phyloP scores from a whole-genome alignment of 192 early-diverging fungal species.

The Coemansia asiatica region DNA sequence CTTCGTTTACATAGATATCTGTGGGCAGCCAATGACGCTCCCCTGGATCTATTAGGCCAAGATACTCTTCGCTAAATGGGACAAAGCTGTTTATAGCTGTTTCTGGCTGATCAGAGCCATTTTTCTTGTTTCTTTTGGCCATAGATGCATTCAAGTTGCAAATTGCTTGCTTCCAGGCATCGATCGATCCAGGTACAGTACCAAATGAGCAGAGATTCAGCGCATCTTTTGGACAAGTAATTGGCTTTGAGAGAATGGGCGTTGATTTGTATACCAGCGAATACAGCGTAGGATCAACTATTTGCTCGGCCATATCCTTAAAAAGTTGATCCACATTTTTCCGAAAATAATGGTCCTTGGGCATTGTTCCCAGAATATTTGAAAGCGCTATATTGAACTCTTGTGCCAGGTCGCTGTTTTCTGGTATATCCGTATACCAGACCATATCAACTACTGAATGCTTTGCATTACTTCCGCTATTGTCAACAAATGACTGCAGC shows the following conservation, averaged over 20 bases:
- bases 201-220: neutral
- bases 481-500: neutral
- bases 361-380: neutral
- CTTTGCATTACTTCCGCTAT: neutral
- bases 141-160: neutral
- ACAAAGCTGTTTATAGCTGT: neutral
- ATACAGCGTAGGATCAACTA: neutral
- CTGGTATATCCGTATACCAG: neutral
- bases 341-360: neutral
- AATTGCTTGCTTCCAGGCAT: neutral
- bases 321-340: too few relatives aligned
- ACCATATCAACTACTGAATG: conserved; percentile 3
- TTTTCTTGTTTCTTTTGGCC: neutral
- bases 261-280: neutral
- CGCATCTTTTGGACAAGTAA: neutral
- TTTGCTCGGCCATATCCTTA: neutral
- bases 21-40: neutral
- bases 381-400: neutral
- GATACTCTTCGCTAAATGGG: neutral
- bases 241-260: neutral
- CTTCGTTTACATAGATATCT: neutral
- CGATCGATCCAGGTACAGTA: neutral
- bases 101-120: too few relatives aligned
- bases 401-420: neutral
- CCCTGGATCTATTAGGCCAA: neutral